Base-by-base conservation (phyloP, 768 basidiomycete species). In the Ephemerocybe angulata region DNA sequence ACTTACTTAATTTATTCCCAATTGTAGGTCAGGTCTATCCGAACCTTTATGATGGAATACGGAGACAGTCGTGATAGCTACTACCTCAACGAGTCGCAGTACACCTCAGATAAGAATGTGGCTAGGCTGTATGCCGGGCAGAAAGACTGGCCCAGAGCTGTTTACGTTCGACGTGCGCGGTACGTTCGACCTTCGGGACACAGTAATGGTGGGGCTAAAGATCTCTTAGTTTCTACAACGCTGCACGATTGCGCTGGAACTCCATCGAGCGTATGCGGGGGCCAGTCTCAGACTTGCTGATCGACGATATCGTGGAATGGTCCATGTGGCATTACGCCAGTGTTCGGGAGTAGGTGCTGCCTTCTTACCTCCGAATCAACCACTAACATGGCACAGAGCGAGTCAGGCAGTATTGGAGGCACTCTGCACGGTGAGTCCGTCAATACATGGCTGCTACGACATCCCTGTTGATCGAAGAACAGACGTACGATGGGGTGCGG, bases 251-350 rank as follows among this genome's bases (percentile, higher is more conserved):
- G 44, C 76, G 78, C 12, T 88, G 87, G 87, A 88, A 88, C 60
- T 82, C 82, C 0, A 77, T 87, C n/a, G 87, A 89, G 64, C 78
- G 88, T 43, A 72, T 71, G 54, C 77, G 86, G 52, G 80, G 83
- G 3, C 65, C 72, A 3, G 68, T 85, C 12, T 84, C 88, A 66
- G 80, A 88, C 60, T 62, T 66, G 15, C 72, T 90, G 29, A 82
- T 90, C 46, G 86, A 88, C 60, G 88, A 90, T 63, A 69, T 88
- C 1, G 74, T 82, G 1, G 81, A 88, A 56, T 90, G 88, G 88
- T 84, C 82, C 1, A 72, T 90, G 68, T 90, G 87, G 86, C 77
- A 86, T 59, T 90, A 88, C 69, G 80, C 86, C 5, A 71, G 73
- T 21, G 72, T 82, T 47, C 67, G 80, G 58, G 73, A 77, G 80